Base-by-base conservation (phyloP, 805 yeast genomes). In the Nakazawaea molendinolei region DNA sequence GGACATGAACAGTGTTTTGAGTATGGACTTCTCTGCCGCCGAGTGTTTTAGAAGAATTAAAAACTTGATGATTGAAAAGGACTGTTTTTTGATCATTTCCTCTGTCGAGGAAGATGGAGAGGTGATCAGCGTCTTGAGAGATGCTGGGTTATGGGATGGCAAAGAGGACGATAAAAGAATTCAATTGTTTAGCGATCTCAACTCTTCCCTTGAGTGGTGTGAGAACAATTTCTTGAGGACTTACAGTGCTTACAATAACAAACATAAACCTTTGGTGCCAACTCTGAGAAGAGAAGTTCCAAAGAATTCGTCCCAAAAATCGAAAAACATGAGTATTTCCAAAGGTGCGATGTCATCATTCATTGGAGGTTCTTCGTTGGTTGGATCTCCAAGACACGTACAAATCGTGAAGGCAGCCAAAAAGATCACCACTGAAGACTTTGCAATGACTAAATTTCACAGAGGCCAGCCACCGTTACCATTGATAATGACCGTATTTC, bases 161-260 rank as follows among this genome's bases (percentile, higher is more conserved):
- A 65, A 62, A 18, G 72, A 67, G 38, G 61, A 55, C 22, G 58
- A 66, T 30, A 67, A 63, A 19, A 40, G 55, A 17, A 73, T 76
- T 41, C 78, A 77, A 47, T 66, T 89, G 29, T 90, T 87, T 52
- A 73, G 72, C 37, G 82, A 85, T 36, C 67, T 92, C 48, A 92
- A 92, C 52, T 73, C 82, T 38, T 95, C 95, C 0, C 67, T 92
- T 28, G 97, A 92, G 58, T 90, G 95, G 95, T 86, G 97, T 63
- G 98, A 92, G 56, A 90, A 92, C 58, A 79, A 81, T 48, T 86
- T 89, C 47, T 67, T 92, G 49, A 65, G 72, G 34, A 73, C 77
- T 20, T 80, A 79, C 53, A 76, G 69, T 46, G 61, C 44, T 20
- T 57, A 62, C 38, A 52, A 26, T 44, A 59, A 25, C 50, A 53